Conservation (phyloP, 371 early-diverging fungal genomes). For the Lichtheimia ornata region DNA sequence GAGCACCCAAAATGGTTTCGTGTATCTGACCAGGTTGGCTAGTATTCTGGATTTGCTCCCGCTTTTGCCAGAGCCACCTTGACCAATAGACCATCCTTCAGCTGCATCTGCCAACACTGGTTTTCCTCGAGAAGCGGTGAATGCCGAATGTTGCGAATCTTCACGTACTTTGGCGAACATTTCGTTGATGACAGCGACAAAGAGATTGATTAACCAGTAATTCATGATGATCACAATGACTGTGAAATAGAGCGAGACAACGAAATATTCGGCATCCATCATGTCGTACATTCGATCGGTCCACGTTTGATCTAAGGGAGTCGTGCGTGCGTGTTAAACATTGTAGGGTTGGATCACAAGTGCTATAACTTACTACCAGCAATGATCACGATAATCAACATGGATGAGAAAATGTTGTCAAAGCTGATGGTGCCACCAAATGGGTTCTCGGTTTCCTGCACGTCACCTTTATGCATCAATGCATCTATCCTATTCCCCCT, state of each 20-base stretch:
- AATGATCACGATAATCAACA: slow-evolving; percentile 60
- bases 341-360: neutral
- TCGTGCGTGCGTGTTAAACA: too few relatives aligned
- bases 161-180: slow-evolving; percentile 75
- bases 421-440: slow-evolving; percentile 57
- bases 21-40: slow-evolving; percentile 24
- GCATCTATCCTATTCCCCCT: neutral
- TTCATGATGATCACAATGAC: slow-evolving; percentile 67
- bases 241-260: slow-evolving; percentile 63
- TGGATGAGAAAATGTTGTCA: slow-evolving; percentile 61
- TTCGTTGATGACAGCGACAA: slow-evolving; percentile 72
- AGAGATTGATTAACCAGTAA: slow-evolving; percentile 71
- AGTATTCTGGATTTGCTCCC: slow-evolving; percentile 17
- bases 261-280: slow-evolving; percentile 67
- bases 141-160: slow-evolving; percentile 67
- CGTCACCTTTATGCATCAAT: neutral
- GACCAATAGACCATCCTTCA: slow-evolving; percentile 49
- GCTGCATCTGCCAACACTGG: slow-evolving; percentile 41
- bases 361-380: slow-evolving; percentile 37
- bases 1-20: slow-evolving; percentile 52
- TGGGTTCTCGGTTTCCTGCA: slow-evolving; percentile 53
- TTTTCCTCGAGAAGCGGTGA: slow-evolving; percentile 50
- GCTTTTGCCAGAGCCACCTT: neutral
- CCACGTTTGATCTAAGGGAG: slow-evolving; percentile 62
- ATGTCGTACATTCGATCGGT: slow-evolving; percentile 70